phyloP scores from a whole-genome alignment of 2,329 filamentous ascomycete genomes.

The Diaporthe sp. region DNA sequence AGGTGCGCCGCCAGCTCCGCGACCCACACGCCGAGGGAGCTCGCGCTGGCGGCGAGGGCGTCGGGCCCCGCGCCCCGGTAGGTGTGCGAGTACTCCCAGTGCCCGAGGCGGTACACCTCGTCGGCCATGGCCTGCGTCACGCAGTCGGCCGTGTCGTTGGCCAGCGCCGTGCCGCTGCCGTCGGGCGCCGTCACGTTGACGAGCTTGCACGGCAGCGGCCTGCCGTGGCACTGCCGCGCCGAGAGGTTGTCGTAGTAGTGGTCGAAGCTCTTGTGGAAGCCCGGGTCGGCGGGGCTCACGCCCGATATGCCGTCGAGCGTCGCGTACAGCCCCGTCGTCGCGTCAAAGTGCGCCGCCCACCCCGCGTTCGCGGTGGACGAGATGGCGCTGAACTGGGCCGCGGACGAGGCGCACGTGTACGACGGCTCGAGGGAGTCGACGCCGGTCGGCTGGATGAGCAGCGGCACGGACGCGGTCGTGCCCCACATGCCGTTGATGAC shows the following conservation, averaged over 20 bases:
- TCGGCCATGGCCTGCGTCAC: slow-evolving; percentile 75
- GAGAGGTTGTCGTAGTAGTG: slow-evolving; percentile 91
- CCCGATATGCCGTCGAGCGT: slow-evolving; percentile 78
- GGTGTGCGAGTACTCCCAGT: slow-evolving; percentile 86
- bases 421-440: slow-evolving; percentile 82
- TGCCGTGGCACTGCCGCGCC: slow-evolving; percentile 81
- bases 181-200: slow-evolving; percentile 44
- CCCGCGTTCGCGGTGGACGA: slow-evolving; percentile 57
- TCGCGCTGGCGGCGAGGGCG: slow-evolving; percentile 73
- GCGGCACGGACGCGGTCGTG: slow-evolving; percentile 56
- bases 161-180: slow-evolving; percentile 49
- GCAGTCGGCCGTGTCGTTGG: slow-evolving; percentile 65
- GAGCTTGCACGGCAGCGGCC: slow-evolving; percentile 78
- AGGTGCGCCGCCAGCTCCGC: slow-evolving; percentile 79
- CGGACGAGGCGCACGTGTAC: slow-evolving; percentile 74
- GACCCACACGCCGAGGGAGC: slow-evolving; percentile 79
- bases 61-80: slow-evolving; percentile 74
- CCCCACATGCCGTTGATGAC: slow-evolving; percentile 79
- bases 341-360: slow-evolving; percentile 77
- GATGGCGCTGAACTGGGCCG: slow-evolving; percentile 58
- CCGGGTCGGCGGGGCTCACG: slow-evolving; percentile 66
- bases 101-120: slow-evolving; percentile 79
- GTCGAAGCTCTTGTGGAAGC: slow-evolving; percentile 81
- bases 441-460: slow-evolving; percentile 66
- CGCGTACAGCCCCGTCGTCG: slow-evolving; percentile 67